Evolutionary conservation across 805 yeast species (phyloP).

Genomic region (Lachancea meyersii): DNA sequence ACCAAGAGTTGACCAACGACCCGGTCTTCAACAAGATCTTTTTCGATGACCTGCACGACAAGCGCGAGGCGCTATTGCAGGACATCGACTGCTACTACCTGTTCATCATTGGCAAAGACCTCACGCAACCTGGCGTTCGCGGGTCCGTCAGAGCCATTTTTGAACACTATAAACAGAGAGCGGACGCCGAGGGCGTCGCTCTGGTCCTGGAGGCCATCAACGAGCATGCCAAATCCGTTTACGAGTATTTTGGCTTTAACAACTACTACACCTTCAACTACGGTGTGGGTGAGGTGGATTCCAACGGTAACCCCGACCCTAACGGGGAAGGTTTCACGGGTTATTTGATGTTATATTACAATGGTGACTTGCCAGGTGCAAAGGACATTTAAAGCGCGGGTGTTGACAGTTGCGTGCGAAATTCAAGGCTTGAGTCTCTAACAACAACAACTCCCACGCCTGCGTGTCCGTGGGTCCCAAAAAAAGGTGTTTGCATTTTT

Average conservation of each 20-base stretch:
- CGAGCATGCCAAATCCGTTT: slow-evolving; percentile 30
- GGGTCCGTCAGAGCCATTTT: slow-evolving; percentile 32
- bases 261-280: slow-evolving; percentile 24
- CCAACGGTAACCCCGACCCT: slow-evolving; percentile 23
- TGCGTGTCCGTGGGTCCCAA: slow-evolving; percentile 1
- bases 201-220: slow-evolving; percentile 32
- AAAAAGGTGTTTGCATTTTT: slow-evolving; percentile 10
- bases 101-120: slow-evolving; percentile 31
- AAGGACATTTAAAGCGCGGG: slow-evolving; percentile 2
- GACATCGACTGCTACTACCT: slow-evolving; percentile 29
- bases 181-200: slow-evolving; percentile 29
- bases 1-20: slow-evolving; percentile 25
- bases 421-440: neutral
- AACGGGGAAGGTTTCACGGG: slow-evolving; percentile 31
- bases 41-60: slow-evolving; percentile 19
- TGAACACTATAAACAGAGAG: slow-evolving; percentile 24
- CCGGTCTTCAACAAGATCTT: slow-evolving; percentile 27
- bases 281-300: slow-evolving; percentile 31
- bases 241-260: slow-evolving; percentile 33
- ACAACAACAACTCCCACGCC: neutral
- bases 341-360: slow-evolving; percentile 31
- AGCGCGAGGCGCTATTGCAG: slow-evolving; percentile 20
- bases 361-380: slow-evolving; percentile 18
- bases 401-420: no score
- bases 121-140: slow-evolving; percentile 21